Base-by-base conservation (phyloP, 768 basidiomycete species). In the Macrolepiota fuliginosa region DNA sequence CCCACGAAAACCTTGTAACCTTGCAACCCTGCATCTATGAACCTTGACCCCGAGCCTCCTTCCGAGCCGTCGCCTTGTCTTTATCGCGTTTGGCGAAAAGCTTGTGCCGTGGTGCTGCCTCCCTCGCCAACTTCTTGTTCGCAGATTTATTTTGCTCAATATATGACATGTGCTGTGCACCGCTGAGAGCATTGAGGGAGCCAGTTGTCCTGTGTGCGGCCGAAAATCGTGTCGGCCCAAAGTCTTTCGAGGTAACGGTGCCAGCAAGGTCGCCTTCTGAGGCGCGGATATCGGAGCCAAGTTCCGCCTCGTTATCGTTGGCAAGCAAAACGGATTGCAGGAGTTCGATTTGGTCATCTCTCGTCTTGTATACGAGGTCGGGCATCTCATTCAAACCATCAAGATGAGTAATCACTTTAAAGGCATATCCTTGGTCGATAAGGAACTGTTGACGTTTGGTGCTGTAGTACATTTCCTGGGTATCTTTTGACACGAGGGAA, bases 401-500 rank as follows among this genome's bases (percentile, higher is more conserved):
- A 17, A 99, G 85, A 67, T 96, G 92, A 1, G 97, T 98, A 75
- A 99, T 98, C 56, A 99, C 96, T 76, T 98, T 98, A 86, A 99
- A 99, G 5, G 96, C 92, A 76, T 99, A 99, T 2, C 97, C 96
- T 76, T 98, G 96, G 71, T 99, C 97, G 69, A 99, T 96, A 66
- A 99, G 79, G 77, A 99, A 99, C 70, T 98, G 95, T 70, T 98
- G 97, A 15, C 97, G 88, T 76, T 99, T 99, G 2, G 97, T 96
- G 72, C 93, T 96, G 81, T 98, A 99, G 76, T 89, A 99, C 94
- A 98, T 98, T 76, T 98, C 97, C 70, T 97, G 94, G 3, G 96
- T 99, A 76, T 98, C 96, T 74, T 97, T 97, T 25, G 96, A 98
- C 36, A 99, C 97, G 6, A 99, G 86, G 35, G 97, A 98, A 74